phyloP scores from a whole-genome alignment of 2,329 filamentous ascomycete genomes.

The Daldinia sp. region DNA sequence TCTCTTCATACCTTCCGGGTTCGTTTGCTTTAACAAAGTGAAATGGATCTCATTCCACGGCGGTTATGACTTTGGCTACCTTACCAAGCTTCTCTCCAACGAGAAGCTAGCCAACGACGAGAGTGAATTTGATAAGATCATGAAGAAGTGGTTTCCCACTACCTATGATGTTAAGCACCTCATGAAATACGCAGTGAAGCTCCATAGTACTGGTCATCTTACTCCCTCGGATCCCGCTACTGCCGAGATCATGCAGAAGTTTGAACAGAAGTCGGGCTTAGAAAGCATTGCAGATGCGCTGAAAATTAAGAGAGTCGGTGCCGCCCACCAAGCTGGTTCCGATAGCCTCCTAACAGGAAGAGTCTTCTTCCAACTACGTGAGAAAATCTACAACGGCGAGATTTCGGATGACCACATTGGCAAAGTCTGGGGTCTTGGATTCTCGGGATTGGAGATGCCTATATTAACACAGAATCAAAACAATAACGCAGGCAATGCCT shows the following conservation, averaged over 20 bases:
- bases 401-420: slow-evolving; percentile 85
- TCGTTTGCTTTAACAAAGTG: slow-evolving; percentile 86
- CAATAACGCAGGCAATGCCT: slow-evolving; percentile 48
- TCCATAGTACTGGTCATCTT: slow-evolving; percentile 69
- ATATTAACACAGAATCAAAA: slow-evolving; percentile 36
- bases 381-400: slow-evolving; percentile 84
- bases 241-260: slow-evolving; percentile 79
- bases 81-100: slow-evolving; percentile 91
- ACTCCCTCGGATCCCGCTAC: slow-evolving; percentile 71
- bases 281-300: slow-evolving; percentile 94
- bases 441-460: slow-evolving; percentile 64
- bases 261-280: slow-evolving; percentile 89
- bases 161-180: slow-evolving; percentile 97
- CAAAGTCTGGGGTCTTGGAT: slow-evolving; percentile 92
- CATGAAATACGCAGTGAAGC: slow-evolving; percentile 85
- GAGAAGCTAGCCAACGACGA: slow-evolving; percentile 87
- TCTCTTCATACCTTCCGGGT: slow-evolving; percentile 87
- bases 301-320: slow-evolving; percentile 86
- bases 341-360: slow-evolving; percentile 93
- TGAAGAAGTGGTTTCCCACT: slow-evolving; percentile 91
- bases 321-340: slow-evolving; percentile 90
- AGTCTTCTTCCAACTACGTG: slow-evolving; percentile 92
- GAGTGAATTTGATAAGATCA: slow-evolving; percentile 84
- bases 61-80: slow-evolving; percentile 96
- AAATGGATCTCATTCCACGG: slow-evolving; percentile 98